These are phyloP conservation scores for Pythium phragmitis DNA, from an alignment of 352 stramenopile genomes.

Conservation along the genomic window DNA sequence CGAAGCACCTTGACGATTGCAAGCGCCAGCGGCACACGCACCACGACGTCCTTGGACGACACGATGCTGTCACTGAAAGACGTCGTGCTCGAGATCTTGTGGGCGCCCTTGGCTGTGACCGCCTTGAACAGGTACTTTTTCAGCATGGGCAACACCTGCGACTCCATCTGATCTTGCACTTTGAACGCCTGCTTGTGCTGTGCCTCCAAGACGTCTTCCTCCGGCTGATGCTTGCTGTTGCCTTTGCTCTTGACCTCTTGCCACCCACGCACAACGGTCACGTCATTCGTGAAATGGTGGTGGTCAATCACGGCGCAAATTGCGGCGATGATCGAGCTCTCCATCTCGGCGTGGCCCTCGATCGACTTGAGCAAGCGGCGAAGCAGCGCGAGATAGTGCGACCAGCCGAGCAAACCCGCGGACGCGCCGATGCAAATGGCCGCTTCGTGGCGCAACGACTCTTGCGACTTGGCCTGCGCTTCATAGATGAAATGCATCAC, in stretches of 20 bases:
- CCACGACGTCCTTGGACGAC: slow-evolving; percentile 46
- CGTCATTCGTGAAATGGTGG: slow-evolving; percentile 92
- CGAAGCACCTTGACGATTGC: slow-evolving; percentile 97
- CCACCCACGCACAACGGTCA: slow-evolving; percentile 17
- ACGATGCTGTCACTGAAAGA: slow-evolving; percentile 50
- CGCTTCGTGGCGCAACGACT: slow-evolving; percentile 92
- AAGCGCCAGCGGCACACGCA: slow-evolving; percentile 93
- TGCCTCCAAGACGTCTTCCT: slow-evolving; percentile 26
- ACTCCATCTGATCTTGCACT: slow-evolving; percentile 77
- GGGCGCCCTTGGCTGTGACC: slow-evolving; percentile 72
- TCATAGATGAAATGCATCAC: slow-evolving; percentile 97
- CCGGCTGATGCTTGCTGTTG: slow-evolving; percentile 4
- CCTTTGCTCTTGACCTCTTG: slow-evolving; percentile 18
- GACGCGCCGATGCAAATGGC: slow-evolving; percentile 91
- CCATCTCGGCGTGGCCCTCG: slow-evolving; percentile 90
- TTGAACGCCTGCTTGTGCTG: slow-evolving; percentile 37
- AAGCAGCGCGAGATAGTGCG: slow-evolving; percentile 94
- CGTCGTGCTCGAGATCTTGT: slow-evolving; percentile 37
- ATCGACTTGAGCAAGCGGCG: slow-evolving; percentile 92
- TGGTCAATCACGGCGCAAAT: slow-evolving; percentile 95
- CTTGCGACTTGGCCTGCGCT: slow-evolving; percentile 90
- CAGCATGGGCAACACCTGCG: slow-evolving; percentile 82
- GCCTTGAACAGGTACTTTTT: slow-evolving; percentile 87
- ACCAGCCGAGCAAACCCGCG: slow-evolving; percentile 92
- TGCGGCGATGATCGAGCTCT: slow-evolving; percentile 86